Evolutionary conservation across 345 rosid genomes (phyloP), one percentile per base, ranked within the genome.

Genomic region (Camelina hispida): DNA sequence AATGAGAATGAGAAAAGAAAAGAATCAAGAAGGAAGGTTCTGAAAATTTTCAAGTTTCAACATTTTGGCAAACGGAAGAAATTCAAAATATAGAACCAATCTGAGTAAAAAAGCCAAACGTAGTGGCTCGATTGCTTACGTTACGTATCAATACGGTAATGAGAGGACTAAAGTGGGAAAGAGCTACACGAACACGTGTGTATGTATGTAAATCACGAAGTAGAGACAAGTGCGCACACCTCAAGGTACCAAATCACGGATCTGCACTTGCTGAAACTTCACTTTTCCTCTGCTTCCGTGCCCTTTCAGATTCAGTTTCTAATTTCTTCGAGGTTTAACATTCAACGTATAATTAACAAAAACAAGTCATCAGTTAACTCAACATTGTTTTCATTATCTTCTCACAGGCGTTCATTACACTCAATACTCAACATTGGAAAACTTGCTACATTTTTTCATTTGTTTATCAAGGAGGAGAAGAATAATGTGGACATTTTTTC

Each of bases 201-300:
- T 62, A 9, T 43, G 34, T 7, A 42, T 34, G 37, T 1, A 11
- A 23, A 43, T 47, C 34, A 50, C 9, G 12, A 38, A 56, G 50
- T 4, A 13, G 32, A 6, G 66, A 57, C 4, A 47, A 58, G 22
- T 28, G 35, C n/a, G 9, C 51, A 53, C 68, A 66, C 72, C 51
- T 58, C 72, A 23, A 74, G 52, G 78, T 58, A 43, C 50, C 72
- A 48, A 44, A 66, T 75, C 73, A 67, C 68, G 73, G 78, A 75
- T 75, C 68, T 50, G 1, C 78, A 47, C 78, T 59, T 74, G 43
- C 66, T 34, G 37, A 6, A 66, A 56, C 72, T 74, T 16, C 43
- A 47, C 66, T 74, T 65, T 57, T 37, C 12, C 47, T 51, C 47
- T 6, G 35, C 12, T 56, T 56, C 30, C 48, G 77, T 62, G 76